A percentile compares a stretch with the other conserved stretches of the same genome.
Evolutionary conservation across 805 yeast genomes (phyloP).

Genomic region (Grigorovia humatica): DNA sequence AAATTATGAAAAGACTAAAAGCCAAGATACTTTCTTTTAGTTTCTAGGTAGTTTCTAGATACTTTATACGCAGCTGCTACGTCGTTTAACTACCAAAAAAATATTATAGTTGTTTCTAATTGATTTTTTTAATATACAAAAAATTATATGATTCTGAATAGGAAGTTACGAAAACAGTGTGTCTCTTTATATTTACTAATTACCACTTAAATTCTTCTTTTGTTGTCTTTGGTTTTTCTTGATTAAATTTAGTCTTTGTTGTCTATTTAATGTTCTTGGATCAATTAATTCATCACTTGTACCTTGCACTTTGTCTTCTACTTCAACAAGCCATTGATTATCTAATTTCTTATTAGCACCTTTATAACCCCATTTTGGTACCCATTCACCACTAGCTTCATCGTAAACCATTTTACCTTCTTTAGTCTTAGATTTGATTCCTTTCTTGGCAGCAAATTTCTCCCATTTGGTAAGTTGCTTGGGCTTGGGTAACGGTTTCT

Average conservation of each 20-base stretch:
- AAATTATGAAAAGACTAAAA: no score
- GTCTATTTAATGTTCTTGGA: constrained; percentile 74
- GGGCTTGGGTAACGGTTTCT: constrained; percentile 86
- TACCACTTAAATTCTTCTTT: constrained; percentile 57
- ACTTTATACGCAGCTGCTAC: no score
- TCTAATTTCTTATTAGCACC: constrained; percentile 85
- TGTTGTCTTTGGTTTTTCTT: constrained; percentile 67
- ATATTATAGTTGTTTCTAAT: background rate
- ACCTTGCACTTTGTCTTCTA: constrained; percentile 60
- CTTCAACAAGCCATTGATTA: constrained; percentile 92
- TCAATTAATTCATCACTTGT: constrained; percentile 61
- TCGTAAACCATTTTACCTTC: constrained; percentile 84
- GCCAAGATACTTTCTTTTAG: no score
- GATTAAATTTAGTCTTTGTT: constrained; percentile 72
- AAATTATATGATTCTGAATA: no score
- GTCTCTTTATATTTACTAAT: background rate
- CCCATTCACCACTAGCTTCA: constrained; percentile 90
- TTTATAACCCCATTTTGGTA: constrained; percentile 95
- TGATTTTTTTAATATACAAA: background rate
- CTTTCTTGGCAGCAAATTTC: constrained; percentile 89
- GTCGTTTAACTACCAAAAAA: no score
- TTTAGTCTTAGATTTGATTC: constrained; percentile 82
- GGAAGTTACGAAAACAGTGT: no score
- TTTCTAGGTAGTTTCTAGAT: no score
- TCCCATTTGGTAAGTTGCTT: constrained; percentile 96